Percentiles rank a stretch among this genome's conserved stretches.
These are phyloP conservation scores for Pseudofabraea citricarpa DNA, from an alignment of 2,329 filamentous ascomycete genomes.

Conservation along the genomic window DNA sequence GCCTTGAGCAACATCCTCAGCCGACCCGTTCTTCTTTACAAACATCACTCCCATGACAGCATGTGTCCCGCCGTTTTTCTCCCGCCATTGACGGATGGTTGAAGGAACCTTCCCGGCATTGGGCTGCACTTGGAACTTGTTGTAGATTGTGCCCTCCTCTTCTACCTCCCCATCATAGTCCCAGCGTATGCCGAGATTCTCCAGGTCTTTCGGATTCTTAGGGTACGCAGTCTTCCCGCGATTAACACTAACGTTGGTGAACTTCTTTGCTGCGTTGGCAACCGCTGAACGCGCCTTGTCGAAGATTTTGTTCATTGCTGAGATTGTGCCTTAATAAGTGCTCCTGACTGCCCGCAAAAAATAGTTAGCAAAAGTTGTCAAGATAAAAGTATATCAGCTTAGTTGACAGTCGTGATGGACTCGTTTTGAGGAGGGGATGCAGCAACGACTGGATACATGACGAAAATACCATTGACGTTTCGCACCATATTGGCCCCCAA, in stretches of 20 bases:
- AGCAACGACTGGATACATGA: too few relatives aligned
- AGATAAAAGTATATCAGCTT: too few relatives aligned
- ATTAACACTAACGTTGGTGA: slow-evolving; percentile 5
- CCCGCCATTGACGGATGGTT: slow-evolving; percentile 5
- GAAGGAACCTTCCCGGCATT: slow-evolving; percentile 4
- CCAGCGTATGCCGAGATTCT: slow-evolving; percentile 6
- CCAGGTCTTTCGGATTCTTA: slow-evolving; percentile 5
- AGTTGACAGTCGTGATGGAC: too few relatives aligned
- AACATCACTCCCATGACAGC: slow-evolving; percentile 7
- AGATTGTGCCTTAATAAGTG: too few relatives aligned
- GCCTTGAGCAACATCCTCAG: slow-evolving; percentile 1
- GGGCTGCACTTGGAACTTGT: slow-evolving; percentile 7
- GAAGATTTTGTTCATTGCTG: neutral
- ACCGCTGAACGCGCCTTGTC: neutral
- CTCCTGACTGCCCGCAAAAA: too few relatives aligned
- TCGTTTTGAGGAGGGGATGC: too few relatives aligned
- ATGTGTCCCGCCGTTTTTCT: slow-evolving; percentile 5
- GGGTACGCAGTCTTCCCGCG: slow-evolving; percentile 3
- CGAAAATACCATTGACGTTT: too few relatives aligned
- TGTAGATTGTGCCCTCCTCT: slow-evolving; percentile 2
- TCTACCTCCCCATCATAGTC: slow-evolving; percentile 7
- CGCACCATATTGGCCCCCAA: too few relatives aligned
- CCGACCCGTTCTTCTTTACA: slow-evolving; percentile 5
- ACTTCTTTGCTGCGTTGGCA: slow-evolving; percentile 2
- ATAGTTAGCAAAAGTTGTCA: too few relatives aligned